These are phyloP conservation scores for Thymus quinquecostatus DNA, from an alignment of 257 asterid genomes.

Conservation along the genomic window DNA sequence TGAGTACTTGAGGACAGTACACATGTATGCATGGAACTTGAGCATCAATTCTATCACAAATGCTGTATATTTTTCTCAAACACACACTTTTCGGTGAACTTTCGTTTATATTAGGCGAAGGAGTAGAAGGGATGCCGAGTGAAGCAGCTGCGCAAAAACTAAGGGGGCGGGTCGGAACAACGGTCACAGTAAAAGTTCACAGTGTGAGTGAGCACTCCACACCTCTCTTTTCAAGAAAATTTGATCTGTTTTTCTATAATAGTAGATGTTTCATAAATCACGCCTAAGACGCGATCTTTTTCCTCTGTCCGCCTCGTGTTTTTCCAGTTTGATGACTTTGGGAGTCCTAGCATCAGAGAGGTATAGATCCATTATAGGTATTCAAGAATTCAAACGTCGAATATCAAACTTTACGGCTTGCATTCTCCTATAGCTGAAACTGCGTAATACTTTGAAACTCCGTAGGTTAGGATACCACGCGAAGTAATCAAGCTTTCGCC, in stretches of 20 bases:
- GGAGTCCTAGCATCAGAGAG: conserved; percentile 63
- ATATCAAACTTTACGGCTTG: background rate
- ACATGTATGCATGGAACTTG: conserved; percentile 4
- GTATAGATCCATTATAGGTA: conserved; percentile 41
- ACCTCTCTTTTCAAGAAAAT: background rate
- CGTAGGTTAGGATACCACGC: conserved; percentile 80
- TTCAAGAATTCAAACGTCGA: conserved; percentile 10
- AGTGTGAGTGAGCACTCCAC: conserved; percentile 65
- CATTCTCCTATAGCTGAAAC: conserved; percentile 23
- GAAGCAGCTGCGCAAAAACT: conserved; percentile 95
- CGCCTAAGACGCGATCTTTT: background rate
- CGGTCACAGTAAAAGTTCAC: conserved; percentile 74
- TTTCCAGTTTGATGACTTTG: conserved; percentile 56
- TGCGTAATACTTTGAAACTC: conserved; percentile 1
- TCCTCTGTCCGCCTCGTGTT: conserved; percentile 21
- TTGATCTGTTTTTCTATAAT: background rate
- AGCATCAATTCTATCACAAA: no score
- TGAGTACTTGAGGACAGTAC: background rate
- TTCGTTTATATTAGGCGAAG: conserved; percentile 58
- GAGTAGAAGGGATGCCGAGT: conserved; percentile 74
- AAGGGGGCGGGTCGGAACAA: conserved; percentile 90
- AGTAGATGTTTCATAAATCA: background rate
- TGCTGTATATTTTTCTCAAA: background rate
- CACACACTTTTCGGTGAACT: background rate
- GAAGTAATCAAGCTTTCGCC: conserved; percentile 83